A percentile compares a stretch with the other conserved stretches of the same genome.
Conservation (phyloP, 805 yeast genomes). For the Candida broadrunensis region DNA sequence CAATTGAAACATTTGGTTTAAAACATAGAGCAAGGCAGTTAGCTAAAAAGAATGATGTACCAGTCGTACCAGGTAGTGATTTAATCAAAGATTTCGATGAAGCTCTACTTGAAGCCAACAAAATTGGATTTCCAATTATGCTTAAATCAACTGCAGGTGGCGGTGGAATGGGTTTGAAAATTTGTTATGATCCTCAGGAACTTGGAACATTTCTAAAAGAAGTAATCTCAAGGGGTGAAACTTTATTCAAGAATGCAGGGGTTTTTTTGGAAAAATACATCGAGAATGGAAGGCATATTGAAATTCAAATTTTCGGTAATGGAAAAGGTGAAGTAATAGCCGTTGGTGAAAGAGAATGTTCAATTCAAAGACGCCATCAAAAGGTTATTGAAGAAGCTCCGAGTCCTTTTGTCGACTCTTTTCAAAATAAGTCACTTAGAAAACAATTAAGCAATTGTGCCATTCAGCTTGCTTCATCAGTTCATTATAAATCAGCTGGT, state of each 20-base stretch:
- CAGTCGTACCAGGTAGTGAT: constrained; percentile 97
- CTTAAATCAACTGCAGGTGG: constrained; percentile 98
- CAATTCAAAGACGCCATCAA: constrained; percentile 95
- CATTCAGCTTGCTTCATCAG: constrained; percentile 72
- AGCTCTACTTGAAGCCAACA: constrained; percentile 71
- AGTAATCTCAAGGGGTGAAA: constrained; percentile 89
- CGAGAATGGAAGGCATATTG: constrained; percentile 94
- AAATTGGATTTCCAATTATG: constrained; percentile 87
- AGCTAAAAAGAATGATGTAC: constrained; percentile 86
- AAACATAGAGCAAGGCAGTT: constrained; percentile 96
- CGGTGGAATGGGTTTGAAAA: constrained; percentile 97
- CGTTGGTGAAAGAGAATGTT: constrained; percentile 95
- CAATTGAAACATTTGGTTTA: constrained; percentile 85
- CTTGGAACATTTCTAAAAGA: constrained; percentile 82
- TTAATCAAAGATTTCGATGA: constrained; percentile 68
- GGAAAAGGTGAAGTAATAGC: constrained; percentile 93
- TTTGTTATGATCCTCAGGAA: constrained; percentile 80
- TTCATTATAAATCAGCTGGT: constrained; percentile 95
- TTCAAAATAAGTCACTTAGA: constrained; percentile 69
- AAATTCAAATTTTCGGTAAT: constrained; percentile 94
- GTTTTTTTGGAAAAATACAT: constrained; percentile 94
- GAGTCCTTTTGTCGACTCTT: constrained; percentile 70
- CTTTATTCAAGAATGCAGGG: constrained; percentile 93
- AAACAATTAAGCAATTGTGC: constrained; percentile 75
- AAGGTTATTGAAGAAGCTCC: constrained; percentile 97